Base-by-base conservation (phyloP, 345 rosid genomes). In the Populus tremula region DNA sequence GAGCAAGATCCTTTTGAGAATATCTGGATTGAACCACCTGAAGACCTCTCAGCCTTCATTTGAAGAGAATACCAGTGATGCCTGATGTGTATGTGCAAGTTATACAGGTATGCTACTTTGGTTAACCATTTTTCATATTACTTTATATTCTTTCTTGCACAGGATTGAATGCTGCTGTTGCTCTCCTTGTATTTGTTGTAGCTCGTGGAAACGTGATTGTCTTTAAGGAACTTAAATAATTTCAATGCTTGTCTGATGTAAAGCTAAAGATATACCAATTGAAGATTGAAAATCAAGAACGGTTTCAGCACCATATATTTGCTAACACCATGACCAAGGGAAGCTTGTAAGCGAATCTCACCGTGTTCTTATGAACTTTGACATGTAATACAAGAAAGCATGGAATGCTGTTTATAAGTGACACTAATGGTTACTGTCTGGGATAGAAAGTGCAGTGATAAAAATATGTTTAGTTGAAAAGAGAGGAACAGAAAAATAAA, bases 11-110 rank as follows among this genome's bases (percentile, higher is more conserved):
- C 91, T 1, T 88, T 84, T 65, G 90, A 83, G 84, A 85, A 82
- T 79, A 87, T 88, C 36, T 90, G 93, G 93, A 90, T 89, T 29
- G 87, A 89, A 80, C 91, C 90, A 33, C 93, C 93, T 14, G 77
- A 84, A 73, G 86, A 78, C 68, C 35, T 82, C 53, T 80, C 87
- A 25, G 54, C 79, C n/a, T 78, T 83, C 77, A 33, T 75, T 39
- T 85, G 88, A 82, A 79, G 65, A 75, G 69, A 59, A 23, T 59
- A 59, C 64, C 25, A 23, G 27, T 9, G 25, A 54, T 8, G 25
- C 62, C 21, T 54, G 27, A 21, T 54, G 10, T 54, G 45, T 43
- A 10, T 77, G 81, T 70, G n/a, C 23, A 8, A n/a, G 76, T 66
- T 65, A 66, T 54, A 56, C 31, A n/a, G 35, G 67, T 65, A 53